phyloP scores from a whole-genome alignment of 1,139 yeast species.

The Yamadazyma diddensiae region DNA sequence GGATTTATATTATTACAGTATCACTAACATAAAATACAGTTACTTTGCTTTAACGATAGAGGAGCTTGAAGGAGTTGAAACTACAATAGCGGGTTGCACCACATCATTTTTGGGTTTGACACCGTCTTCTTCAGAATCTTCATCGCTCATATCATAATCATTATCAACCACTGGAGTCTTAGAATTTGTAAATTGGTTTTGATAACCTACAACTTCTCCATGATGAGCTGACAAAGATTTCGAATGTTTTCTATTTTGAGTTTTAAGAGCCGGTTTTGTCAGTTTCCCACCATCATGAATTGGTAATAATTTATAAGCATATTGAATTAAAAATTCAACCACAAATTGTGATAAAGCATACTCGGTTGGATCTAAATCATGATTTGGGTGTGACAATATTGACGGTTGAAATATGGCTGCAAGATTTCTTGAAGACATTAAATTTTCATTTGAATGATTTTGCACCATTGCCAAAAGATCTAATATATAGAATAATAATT shows the following conservation, averaged over 20 bases:
- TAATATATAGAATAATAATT: constrained; percentile 80
- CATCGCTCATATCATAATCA: constrained; percentile 31
- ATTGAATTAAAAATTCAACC: constrained; percentile 84
- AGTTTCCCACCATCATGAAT: constrained; percentile 18
- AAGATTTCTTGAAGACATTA: constrained; percentile 90
- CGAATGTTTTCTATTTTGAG: constrained; percentile 46
- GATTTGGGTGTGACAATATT: constrained; percentile 84
- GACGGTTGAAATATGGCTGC: constrained; percentile 98
- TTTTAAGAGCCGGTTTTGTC: not conserved
- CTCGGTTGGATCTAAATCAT: constrained; percentile 89
- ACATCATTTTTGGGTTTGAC: constrained; percentile 5
- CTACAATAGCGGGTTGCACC: constrained; percentile 14
- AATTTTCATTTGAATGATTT: constrained; percentile 68
- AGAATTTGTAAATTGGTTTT: constrained; percentile 19
- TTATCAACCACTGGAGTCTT: constrained; percentile 24
- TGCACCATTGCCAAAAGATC: constrained; percentile 87
- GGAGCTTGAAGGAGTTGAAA: constrained; percentile 20
- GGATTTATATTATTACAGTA: constrained; percentile 1
- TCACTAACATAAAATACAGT: constrained; percentile 6
- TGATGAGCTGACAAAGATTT: constrained; percentile 56
- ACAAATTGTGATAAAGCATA: constrained; percentile 85
- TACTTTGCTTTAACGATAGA: constrained; percentile 13
- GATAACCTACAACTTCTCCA: constrained; percentile 46
- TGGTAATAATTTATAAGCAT: constrained; percentile 75
- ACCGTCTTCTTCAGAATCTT: constrained; percentile 15